Conservation (phyloP, 441 rosid species). For the Jatropha multifida region DNA sequence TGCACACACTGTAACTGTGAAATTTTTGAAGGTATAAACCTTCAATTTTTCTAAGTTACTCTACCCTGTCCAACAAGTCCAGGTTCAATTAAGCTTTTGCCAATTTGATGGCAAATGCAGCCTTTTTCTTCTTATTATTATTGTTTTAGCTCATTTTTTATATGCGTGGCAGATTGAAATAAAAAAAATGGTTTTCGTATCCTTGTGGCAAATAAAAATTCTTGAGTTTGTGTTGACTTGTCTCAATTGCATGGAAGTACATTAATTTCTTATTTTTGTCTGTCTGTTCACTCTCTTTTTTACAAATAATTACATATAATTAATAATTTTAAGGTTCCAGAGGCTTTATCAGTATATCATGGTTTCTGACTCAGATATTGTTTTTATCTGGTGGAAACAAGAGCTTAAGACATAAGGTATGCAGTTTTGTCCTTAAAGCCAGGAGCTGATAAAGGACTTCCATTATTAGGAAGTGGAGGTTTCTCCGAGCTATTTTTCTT, state of each 20-base stretch:
- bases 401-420: not conserved
- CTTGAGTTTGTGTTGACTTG: not conserved
- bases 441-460: not conserved
- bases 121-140: too few relatives aligned
- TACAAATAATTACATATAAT: not conserved
- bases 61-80: not conserved
- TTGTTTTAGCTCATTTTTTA: too few relatives aligned
- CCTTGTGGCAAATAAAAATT: too few relatives aligned
- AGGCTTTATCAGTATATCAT: not conserved
- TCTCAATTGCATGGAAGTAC: not conserved
- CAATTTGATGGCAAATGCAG: too few relatives aligned
- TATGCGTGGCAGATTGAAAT: too few relatives aligned
- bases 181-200: too few relatives aligned
- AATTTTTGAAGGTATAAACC: not conserved
- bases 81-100: not conserved
- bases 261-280: not conserved
- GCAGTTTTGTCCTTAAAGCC: not conserved
- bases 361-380: constrained; percentile 8
- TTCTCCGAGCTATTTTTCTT: not conserved
- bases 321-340: not conserved
- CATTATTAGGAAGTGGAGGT: not conserved
- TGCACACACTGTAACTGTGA: not conserved
- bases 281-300: not conserved
- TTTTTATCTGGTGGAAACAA: not conserved
- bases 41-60: not conserved